Evolutionary conservation across 1,284 basidiomycete genomes (phyloP).

Genomic region (Naganishia albida): DNA sequence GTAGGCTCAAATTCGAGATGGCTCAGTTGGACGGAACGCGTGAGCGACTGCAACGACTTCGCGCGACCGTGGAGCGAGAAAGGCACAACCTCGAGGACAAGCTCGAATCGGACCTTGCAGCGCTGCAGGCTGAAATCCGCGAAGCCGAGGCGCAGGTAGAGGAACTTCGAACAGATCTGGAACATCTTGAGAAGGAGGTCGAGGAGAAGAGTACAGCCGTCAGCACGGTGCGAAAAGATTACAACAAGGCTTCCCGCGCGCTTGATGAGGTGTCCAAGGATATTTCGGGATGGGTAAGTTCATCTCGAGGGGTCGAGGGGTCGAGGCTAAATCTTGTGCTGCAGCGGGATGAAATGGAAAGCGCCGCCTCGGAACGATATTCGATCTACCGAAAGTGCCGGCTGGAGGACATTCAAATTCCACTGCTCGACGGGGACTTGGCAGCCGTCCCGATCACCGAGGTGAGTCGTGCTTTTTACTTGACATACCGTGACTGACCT

Average conservation of each 20-base stretch:
- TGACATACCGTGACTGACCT: constrained; percentile 11
- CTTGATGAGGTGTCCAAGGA: constrained; percentile 89
- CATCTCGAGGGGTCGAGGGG: background rate
- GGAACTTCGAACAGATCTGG: constrained; percentile 55
- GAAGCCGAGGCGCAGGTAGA: constrained; percentile 64
- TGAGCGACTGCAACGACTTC: constrained; percentile 65
- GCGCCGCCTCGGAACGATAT: constrained; percentile 80
- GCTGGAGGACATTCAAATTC: constrained; percentile 87
- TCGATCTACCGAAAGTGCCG: constrained; percentile 87
- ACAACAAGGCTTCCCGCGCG: constrained; percentile 68
- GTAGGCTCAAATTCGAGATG: constrained; percentile 73
- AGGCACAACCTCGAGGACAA: constrained; percentile 59
- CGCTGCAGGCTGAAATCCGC: constrained; percentile 67
- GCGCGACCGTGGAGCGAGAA: constrained; percentile 63
- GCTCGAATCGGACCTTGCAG: constrained; percentile 63
- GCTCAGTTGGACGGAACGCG: constrained; percentile 68
- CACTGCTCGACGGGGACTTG: constrained; percentile 71
- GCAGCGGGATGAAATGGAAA: constrained; percentile 92
- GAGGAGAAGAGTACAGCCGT: constrained; percentile 70
- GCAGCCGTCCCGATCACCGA: constrained; percentile 92
- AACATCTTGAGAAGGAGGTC: constrained; percentile 58
- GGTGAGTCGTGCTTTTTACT: constrained; percentile 56
- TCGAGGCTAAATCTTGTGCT: background rate
- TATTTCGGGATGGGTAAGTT: constrained; percentile 70
- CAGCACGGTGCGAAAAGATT: constrained; percentile 73